Evolutionary conservation across 1,284 basidiomycete genomes (phyloP), one percentile per base, ranked within the genome.

Genomic region (Rhodotorula sp.): DNA sequence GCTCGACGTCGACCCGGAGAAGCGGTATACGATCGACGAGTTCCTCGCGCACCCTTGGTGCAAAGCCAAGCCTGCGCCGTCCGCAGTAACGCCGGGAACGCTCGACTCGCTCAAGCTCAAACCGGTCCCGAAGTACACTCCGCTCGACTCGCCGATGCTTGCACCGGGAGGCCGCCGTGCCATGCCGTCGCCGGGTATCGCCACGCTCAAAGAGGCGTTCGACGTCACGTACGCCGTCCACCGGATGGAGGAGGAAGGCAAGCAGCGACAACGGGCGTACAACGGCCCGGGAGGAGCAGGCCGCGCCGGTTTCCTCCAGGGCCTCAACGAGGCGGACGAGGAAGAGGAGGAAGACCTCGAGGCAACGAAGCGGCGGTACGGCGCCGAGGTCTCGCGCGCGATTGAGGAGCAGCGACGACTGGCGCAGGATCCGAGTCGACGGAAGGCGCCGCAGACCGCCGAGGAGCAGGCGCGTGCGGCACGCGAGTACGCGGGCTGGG

Each of bases 141-240:
- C 91, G 1, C 83, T 95, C 62, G 95, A 99, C 81, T 98, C 95
- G 1, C 97, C 95, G 1, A 84, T 99, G 3, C 85, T 99, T 60
- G 88, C 88, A 2, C 88, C 89, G 7, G 88, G 88, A 70, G 79
- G 82, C 64, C 83, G 84, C 26, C 91, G 93, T 78, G 78, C 77
- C 31, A 91, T 90, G 59, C 89, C 93, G 67, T 97, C 94, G 64
- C 97, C 97, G 1, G 95, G 95, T 50, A 81, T 98, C 57, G 78
- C 80, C 23, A 88, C 89, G 0, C 88, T 99, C 81, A 98, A 97
- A 80, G 97, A 99, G 81, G 95, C 97, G 2, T 99, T 99, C 81
- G 97, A 99, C 80, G 90, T 99, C 77, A 97, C 97, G 0, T 99
- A 99, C 81, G 97, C 97, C 18, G 95, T 99, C 0, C 97, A 99